Evolutionary conservation across 768 basidiomycete species (phyloP).

Genomic region (Rhodotorula paludigena): DNA sequence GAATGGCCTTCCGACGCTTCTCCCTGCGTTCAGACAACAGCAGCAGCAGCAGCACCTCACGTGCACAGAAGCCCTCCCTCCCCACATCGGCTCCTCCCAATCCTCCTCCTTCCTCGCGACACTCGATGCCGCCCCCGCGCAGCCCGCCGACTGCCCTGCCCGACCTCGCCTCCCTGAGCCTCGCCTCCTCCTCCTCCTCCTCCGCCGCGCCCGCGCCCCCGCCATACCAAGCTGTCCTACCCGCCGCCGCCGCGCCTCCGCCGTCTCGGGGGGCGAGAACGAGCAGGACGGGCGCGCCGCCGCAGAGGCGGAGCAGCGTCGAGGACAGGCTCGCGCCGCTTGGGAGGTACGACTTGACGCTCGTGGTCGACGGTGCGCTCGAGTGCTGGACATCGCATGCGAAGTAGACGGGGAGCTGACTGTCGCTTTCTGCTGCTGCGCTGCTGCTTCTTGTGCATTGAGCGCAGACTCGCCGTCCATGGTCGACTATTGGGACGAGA

Average conservation of each 20-base stretch:
- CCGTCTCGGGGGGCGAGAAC: neutral
- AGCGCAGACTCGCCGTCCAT: conserved; percentile 22
- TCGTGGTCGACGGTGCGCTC: conserved; percentile 34
- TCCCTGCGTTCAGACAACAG: neutral
- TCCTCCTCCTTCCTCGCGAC: too few relatives aligned
- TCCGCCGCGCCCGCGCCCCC: neutral
- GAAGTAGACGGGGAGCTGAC: too few relatives aligned
- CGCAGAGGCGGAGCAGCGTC: neutral
- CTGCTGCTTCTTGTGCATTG: neutral
- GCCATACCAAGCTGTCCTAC: neutral
- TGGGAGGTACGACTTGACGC: conserved; percentile 14
- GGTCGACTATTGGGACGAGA: conserved; percentile 33
- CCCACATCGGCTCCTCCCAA: too few relatives aligned
- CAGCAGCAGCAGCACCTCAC: neutral
- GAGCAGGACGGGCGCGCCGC: neutral
- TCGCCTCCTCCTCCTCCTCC: neutral
- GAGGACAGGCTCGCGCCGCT: conserved; percentile 22
- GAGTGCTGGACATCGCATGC: too few relatives aligned
- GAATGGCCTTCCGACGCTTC: neutral
- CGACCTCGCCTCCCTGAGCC: neutral
- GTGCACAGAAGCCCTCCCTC: too few relatives aligned
- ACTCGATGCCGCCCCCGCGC: too few relatives aligned
- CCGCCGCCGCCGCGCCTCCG: neutral
- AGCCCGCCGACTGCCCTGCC: too few relatives aligned
- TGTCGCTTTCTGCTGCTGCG: too few relatives aligned